These are phyloP conservation scores for Penicillium sp. DNA, from an alignment of 2,329 filamentous ascomycete genomes.

Conservation along the genomic window DNA sequence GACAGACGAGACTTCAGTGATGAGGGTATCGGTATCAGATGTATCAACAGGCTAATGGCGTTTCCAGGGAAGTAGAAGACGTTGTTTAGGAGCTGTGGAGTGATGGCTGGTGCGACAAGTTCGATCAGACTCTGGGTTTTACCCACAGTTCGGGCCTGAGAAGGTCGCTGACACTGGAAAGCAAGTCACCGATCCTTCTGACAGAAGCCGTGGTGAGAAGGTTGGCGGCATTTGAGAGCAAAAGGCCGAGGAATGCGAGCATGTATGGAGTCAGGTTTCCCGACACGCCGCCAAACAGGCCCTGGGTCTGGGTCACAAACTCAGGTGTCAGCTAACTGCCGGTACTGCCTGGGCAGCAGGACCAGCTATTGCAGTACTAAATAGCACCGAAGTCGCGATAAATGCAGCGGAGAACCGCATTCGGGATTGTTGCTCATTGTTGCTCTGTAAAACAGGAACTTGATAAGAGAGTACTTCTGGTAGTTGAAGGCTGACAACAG, in stretches of 20 bases:
- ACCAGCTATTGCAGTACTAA: constrained; percentile 8
- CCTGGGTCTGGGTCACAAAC: too few species aligned
- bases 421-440: too few species aligned
- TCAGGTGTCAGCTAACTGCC: too few species aligned
- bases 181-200: constrained; percentile 22
- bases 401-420: constrained; percentile 16
- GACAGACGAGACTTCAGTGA: constrained; percentile 21
- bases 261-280: too few species aligned
- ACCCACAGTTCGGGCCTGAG: constrained; percentile 35
- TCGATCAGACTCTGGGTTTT: constrained; percentile 25
- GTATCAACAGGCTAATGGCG: constrained; percentile 24
- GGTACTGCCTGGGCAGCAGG: too few species aligned
- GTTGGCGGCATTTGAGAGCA: constrained; percentile 26
- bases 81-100: constrained; percentile 6
- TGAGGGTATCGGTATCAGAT: constrained; percentile 24
- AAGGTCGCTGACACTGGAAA: constrained; percentile 31
- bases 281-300: too few species aligned
- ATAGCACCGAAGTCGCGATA: constrained; percentile 11
- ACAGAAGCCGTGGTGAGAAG: constrained; percentile 28
- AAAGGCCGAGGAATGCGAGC: too few species aligned
- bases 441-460: not conserved
- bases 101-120: constrained; percentile 12
- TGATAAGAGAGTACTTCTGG: not conserved
- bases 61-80: constrained; percentile 20
- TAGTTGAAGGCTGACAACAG: not conserved